These are phyloP conservation scores for Pseudozyma sp. DNA, from an alignment of 1,284 basidiomycete species.

Conservation along the genomic window DNA sequence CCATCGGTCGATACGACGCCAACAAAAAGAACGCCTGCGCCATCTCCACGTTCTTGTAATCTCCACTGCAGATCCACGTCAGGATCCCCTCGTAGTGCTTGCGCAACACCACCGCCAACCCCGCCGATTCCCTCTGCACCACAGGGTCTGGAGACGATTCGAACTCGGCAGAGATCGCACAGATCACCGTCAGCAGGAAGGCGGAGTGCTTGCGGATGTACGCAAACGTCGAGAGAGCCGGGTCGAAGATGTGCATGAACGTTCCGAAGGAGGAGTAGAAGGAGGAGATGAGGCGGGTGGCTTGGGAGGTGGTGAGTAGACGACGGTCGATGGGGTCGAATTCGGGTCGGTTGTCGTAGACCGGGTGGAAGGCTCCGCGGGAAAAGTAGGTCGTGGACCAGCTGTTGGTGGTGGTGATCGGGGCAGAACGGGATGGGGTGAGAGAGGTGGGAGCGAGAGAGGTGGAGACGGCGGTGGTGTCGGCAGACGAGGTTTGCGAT, in stretches of 20 bases:
- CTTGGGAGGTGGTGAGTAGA: slow-evolving; percentile 32
- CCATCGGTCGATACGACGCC: slow-evolving; percentile 33
- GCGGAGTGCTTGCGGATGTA: slow-evolving; percentile 51
- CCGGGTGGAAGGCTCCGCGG: slow-evolving; percentile 49
- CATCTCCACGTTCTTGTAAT: slow-evolving; percentile 53
- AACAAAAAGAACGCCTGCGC: slow-evolving; percentile 49
- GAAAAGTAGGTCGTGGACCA: slow-evolving; percentile 49
- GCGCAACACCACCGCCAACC: slow-evolving; percentile 11
- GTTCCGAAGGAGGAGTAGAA: slow-evolving; percentile 41
- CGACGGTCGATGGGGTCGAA: slow-evolving; percentile 43
- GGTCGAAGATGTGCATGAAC: slow-evolving; percentile 55
- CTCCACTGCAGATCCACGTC: slow-evolving; percentile 26
- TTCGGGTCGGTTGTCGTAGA: slow-evolving; percentile 42
- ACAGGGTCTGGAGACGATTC: neutral
- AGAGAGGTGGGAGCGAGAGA: neutral
- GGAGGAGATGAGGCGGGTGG: slow-evolving; percentile 16
- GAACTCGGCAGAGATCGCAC: slow-evolving; percentile 36
- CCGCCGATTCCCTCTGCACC: slow-evolving; percentile 5
- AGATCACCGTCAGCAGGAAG: slow-evolving; percentile 48
- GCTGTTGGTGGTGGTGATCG: neutral
- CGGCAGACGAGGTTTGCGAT: too few relatives aligned
- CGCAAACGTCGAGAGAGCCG: slow-evolving; percentile 32
- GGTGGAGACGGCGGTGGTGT: too few relatives aligned
- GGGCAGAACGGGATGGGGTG: neutral
- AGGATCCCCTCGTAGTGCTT: slow-evolving; percentile 38